Evolutionary conservation across 1,139 yeast genomes (phyloP).

Genomic region (Candida tropicalis): DNA sequence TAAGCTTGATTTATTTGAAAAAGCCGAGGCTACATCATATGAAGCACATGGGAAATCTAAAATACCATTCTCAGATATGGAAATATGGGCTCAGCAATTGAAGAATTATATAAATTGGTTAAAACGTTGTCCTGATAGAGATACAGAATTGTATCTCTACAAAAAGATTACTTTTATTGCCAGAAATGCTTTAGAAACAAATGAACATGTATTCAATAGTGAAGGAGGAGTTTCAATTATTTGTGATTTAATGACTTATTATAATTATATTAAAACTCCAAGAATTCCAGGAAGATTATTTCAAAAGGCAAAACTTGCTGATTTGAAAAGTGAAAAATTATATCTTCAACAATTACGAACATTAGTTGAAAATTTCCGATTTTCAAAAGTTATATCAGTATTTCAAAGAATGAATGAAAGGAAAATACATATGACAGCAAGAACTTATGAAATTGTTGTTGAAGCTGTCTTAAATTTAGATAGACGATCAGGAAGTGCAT

Average conservation of each 20-base stretch:
- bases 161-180: conserved; percentile 3
- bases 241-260: neutral
- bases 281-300: neutral
- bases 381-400: neutral
- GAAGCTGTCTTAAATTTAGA: conserved; percentile 4
- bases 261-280: neutral
- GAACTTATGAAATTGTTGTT: conserved; percentile 8
- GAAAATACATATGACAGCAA: conserved; percentile 6
- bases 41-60: conserved; percentile 32
- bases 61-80: conserved; percentile 34
- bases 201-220: neutral
- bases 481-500: neutral
- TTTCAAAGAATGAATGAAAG: conserved; percentile 7
- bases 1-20: conserved; percentile 32
- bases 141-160: neutral
- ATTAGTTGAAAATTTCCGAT: neutral
- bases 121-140: neutral
- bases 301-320: neutral
- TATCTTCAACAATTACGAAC: conserved; percentile 5
- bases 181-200: neutral
- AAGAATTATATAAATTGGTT: conserved; percentile 37
- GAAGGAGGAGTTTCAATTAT: neutral
- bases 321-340: neutral
- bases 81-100: conserved; percentile 33
- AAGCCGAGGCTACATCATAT: conserved; percentile 33